Evolutionary conservation across 495 filamentous ascomycete species (phyloP).

Genomic region (Arthonia radiata): DNA sequence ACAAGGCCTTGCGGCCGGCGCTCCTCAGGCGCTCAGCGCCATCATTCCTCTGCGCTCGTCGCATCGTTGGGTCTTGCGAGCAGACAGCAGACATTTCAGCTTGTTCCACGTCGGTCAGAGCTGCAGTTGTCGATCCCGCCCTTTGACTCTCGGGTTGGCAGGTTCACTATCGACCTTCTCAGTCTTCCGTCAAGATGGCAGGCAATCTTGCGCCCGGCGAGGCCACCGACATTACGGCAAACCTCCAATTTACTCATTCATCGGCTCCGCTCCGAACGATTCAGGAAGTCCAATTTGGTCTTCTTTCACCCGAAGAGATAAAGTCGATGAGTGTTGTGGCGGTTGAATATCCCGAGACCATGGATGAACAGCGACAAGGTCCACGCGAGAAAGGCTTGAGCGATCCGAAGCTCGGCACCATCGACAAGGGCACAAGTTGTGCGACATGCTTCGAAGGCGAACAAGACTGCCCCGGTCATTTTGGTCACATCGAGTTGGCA

Average conservation of each 20-base stretch:
- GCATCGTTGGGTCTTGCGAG: too few species aligned
- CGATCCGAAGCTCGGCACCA: conserved; percentile 79
- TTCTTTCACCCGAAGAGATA: conserved; percentile 89
- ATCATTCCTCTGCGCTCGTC: too few species aligned
- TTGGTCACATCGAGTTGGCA: conserved; percentile 91
- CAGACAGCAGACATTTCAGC: too few species aligned
- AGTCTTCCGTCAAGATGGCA: too few species aligned
- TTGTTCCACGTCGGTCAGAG: too few species aligned
- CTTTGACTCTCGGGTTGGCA: too few species aligned
- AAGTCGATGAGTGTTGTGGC: conserved; percentile 89
- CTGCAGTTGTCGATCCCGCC: too few species aligned
- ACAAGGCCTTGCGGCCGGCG: too few species aligned
- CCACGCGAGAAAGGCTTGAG: conserved; percentile 78
- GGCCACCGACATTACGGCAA: conserved; percentile 61
- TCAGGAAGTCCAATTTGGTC: conserved; percentile 95
- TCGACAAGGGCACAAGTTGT: conserved; percentile 82
- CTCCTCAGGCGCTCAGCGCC: too few species aligned
- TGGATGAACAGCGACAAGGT: conserved; percentile 78
- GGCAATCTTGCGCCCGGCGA: too few species aligned
- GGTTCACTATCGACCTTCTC: too few species aligned
- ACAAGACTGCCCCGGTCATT: conserved; percentile 89
- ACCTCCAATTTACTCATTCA: conserved; percentile 74
- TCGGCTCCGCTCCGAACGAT: conserved; percentile 88
- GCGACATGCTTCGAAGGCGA: conserved; percentile 85
- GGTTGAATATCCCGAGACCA: conserved; percentile 88